Base-by-base conservation (phyloP, 176 grass and related monocot genomes). In the bread wheat (Triticum aestivum) region DNA sequence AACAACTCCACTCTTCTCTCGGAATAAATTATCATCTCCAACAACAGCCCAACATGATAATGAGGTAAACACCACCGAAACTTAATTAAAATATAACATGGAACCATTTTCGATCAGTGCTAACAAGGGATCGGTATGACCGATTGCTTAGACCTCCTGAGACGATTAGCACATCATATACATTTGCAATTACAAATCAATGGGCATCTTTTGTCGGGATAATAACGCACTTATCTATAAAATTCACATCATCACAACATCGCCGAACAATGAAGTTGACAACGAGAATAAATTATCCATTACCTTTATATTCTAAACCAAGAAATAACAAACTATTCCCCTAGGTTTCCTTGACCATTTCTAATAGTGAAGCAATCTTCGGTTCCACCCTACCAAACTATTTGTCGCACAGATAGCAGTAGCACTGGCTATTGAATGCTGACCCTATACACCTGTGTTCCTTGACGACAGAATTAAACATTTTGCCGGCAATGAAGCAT, bases 321-420 rank as follows among this genome's bases (percentile, higher is more conserved):
- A 35, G 5, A 68, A 68, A 20, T 34, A 14, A 35, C 11, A 12
- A 33, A 66, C 65, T 14, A 17, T 3, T 2, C 9, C 0, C 23
- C 61, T 24, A 12, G 24, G 24, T 33, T 68, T 68, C 64, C 21
- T 71, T 42, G 37, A 18, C 68, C 37, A 20, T 8, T 29, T 17
- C 11, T 18, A 51, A 5, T 11, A 17, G 32, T 20, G 27, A 13
- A 14, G 20, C 9, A 12, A 30, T 75, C 33, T 24, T 61, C 6
- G 12, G 18, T 7, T n/a, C 61, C 24, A 6, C 4, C 9, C 11
- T 27, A 13, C 6, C 24, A 7, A 29, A 21, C 42, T 82, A 54
- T 18, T 82, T 69, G 11, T 82, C 65, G 37, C 79, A 82, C 4
- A 51, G 20, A 68, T 69, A 54, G 47, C 79, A 82, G 29, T 35